A percentile compares a stretch with the other conserved stretches of the same genome.
Conservation (phyloP, 2,329 filamentous ascomycete genomes). For the Pseudomassariella vexata region DNA sequence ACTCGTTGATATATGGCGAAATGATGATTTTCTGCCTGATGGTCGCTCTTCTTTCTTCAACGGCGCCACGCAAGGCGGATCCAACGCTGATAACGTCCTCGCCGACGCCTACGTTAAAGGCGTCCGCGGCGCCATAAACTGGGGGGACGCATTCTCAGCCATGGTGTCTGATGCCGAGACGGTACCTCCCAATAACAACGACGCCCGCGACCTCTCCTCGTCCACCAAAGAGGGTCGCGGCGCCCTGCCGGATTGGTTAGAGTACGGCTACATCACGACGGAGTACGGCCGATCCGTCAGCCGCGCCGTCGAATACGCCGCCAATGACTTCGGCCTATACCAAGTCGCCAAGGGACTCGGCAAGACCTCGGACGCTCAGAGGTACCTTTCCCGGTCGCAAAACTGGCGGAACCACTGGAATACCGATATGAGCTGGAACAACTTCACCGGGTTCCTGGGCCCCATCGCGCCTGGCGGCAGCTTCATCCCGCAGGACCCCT, state of each 20-base stretch:
- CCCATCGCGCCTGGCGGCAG: slow-evolving; percentile 47
- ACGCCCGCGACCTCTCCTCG: slow-evolving; percentile 49
- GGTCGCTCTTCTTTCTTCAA: slow-evolving; percentile 64
- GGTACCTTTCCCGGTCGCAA: slow-evolving; percentile 56
- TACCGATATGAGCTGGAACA: slow-evolving; percentile 45
- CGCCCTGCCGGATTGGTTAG: slow-evolving; percentile 63
- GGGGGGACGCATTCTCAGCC: slow-evolving; percentile 55
- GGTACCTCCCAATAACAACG: slow-evolving; percentile 52
- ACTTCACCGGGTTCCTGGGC: slow-evolving; percentile 61
- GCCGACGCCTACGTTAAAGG: slow-evolving; percentile 69
- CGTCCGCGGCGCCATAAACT: slow-evolving; percentile 56
- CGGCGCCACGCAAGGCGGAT: slow-evolving; percentile 63
- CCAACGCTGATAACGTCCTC: slow-evolving; percentile 65
- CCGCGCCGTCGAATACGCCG: slow-evolving; percentile 61
- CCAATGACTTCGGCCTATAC: slow-evolving; percentile 63
- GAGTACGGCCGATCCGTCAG: slow-evolving; percentile 55
- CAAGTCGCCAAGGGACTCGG: slow-evolving; percentile 57
- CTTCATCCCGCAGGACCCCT: slow-evolving; percentile 50
- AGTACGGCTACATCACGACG: slow-evolving; percentile 60
- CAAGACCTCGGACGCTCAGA: slow-evolving; percentile 42
- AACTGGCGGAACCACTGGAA: slow-evolving; percentile 75
- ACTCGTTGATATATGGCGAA: slow-evolving; percentile 61
- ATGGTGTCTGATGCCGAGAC: slow-evolving; percentile 65
- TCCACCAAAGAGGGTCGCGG: slow-evolving; percentile 64
- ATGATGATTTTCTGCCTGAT: slow-evolving; percentile 60